These are phyloP conservation scores for Bruguiera sexangula DNA, from an alignment of 345 rosid species.

Conservation along the genomic window DNA sequence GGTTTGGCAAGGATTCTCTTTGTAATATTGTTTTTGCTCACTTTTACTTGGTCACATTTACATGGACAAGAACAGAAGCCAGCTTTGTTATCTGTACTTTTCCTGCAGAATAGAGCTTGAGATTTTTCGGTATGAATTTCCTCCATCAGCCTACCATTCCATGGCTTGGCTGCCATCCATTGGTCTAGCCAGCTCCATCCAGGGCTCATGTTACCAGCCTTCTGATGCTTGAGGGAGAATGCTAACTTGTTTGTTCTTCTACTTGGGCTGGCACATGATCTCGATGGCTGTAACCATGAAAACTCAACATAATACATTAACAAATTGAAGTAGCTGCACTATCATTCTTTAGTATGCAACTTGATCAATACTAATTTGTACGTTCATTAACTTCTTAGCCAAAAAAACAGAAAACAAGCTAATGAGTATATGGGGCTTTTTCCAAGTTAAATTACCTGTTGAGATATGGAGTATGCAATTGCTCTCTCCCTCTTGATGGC, in stretches of 20 bases:
- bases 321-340: neutral
- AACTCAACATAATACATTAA: neutral
- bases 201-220: conserved; percentile 37
- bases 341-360: neutral
- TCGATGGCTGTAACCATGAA: conserved; percentile 41
- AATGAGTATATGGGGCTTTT: neutral
- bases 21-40: conserved; percentile 57
- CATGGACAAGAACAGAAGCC: conserved; percentile 29
- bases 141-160: conserved; percentile 59
- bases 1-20: conserved; percentile 53
- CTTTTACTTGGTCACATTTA: conserved; percentile 47
- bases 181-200: conserved; percentile 63
- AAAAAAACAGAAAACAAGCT: neutral
- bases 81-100: conserved; percentile 44
- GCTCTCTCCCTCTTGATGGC: conserved; percentile 92
- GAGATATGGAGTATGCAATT: conserved; percentile 57
- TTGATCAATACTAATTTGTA: neutral
- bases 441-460: conserved; percentile 53
- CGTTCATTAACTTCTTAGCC: neutral
- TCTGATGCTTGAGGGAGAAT: conserved; percentile 33
- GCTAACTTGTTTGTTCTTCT: conserved; percentile 41
- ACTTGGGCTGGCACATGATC: conserved; percentile 56
- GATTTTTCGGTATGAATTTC: conserved; percentile 30
- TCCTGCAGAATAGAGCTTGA: conserved; percentile 37
- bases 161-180: conserved; percentile 82